Conservation (phyloP, 139 green algal species). For the Medakamo hakoo region DNA sequence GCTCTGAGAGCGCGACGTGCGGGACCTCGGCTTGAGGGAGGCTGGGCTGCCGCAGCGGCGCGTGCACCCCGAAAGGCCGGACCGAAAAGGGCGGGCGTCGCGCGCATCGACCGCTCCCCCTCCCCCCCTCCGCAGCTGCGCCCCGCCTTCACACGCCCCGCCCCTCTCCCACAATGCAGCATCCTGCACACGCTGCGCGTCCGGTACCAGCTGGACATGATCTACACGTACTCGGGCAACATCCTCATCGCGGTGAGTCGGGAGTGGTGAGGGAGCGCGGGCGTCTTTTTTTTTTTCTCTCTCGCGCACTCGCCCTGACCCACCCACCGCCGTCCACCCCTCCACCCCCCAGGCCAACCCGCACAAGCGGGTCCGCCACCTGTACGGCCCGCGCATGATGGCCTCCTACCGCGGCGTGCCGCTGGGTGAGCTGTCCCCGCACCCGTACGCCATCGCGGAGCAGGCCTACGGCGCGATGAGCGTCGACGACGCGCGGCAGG, state of each 20-base stretch:
- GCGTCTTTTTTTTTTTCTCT: not conserved
- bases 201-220: conserved; percentile 56
- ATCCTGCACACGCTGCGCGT: conserved; percentile 58
- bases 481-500: conserved; percentile 38
- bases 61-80: too few species aligned
- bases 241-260: conserved; percentile 76
- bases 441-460: conserved; percentile 73
- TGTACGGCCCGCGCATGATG: conserved; percentile 74
- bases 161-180: conserved; percentile 9
- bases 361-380: conserved; percentile 46
- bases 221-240: conserved; percentile 75
- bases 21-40: too few species aligned
- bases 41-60: too few species aligned
- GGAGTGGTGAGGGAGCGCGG: not conserved
- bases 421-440: conserved; percentile 59
- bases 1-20: too few species aligned
- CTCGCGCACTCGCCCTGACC: not conserved
- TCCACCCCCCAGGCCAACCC: conserved; percentile 43
- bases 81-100: too few species aligned
- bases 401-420: conserved; percentile 45
- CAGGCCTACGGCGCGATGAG: conserved; percentile 42
- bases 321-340: not conserved
- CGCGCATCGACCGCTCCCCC: too few species aligned
- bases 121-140: too few species aligned
- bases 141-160: too few species aligned